These are phyloP conservation scores for Nemania sp. DNA, from an alignment of 2,329 filamentous ascomycete species.

Conservation along the genomic window DNA sequence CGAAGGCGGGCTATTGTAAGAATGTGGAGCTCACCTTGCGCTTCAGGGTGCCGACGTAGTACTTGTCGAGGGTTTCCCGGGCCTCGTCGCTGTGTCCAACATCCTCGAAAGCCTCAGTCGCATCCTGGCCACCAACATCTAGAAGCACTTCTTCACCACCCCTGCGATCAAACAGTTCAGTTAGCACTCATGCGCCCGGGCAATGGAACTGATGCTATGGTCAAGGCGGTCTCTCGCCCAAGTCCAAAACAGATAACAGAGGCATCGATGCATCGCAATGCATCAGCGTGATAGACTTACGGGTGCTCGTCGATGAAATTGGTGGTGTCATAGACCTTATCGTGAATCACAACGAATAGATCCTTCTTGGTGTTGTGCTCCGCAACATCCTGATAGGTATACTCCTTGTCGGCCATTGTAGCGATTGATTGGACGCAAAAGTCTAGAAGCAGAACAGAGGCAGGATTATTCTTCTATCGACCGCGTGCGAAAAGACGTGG, in stretches of 20 bases:
- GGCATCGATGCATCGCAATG: conserved; percentile 6
- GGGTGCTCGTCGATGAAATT: conserved; percentile 98
- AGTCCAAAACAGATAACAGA: not conserved
- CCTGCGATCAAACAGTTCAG: conserved; percentile 51
- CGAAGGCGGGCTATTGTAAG: not conserved
- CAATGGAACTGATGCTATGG: no score
- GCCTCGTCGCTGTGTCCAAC: conserved; percentile 99
- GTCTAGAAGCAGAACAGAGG: not conserved
- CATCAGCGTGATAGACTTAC: conserved; percentile 50
- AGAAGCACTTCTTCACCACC: conserved; percentile 98
- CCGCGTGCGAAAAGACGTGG: not conserved
- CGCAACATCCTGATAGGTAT: conserved; percentile 80
- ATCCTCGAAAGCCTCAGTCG: conserved; percentile 97
- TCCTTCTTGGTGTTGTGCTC: conserved; percentile 94
- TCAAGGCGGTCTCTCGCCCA: no score
- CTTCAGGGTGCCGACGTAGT: conserved; percentile 78
- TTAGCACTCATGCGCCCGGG: conserved; percentile 29
- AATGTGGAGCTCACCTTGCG: conserved; percentile 63
- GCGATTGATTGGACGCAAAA: conserved; percentile 1
- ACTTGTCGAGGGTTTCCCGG: conserved; percentile 82
- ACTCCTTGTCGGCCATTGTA: conserved; percentile 53
- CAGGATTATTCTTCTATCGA: not conserved
- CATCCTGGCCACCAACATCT: conserved; percentile 93
- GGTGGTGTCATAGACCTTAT: conserved; percentile 90
- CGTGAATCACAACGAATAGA: conserved; percentile 87